phyloP scores from a whole-genome alignment of 106 monocot genomes.

The Dendrobium nobile region DNA sequence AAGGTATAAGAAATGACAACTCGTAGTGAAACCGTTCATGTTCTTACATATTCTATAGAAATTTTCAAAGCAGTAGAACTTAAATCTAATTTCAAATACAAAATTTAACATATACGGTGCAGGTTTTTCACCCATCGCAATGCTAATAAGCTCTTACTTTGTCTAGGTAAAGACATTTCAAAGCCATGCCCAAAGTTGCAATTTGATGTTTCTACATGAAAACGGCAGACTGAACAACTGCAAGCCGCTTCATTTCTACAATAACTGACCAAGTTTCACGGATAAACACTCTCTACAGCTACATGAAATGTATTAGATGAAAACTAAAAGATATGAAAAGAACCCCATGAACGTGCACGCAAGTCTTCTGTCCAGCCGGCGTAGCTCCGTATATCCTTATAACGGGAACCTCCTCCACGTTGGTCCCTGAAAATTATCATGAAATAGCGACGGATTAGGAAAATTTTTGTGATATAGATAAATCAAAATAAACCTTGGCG shows the following conservation, averaged over 20 bases:
- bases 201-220: no score
- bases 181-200: not conserved
- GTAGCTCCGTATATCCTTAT: constrained; percentile 85
- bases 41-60: not conserved
- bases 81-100: not conserved
- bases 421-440: constrained; percentile 30
- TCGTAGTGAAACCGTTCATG: not conserved
- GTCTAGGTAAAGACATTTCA: not conserved
- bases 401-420: constrained; percentile 79
- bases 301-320: not conserved
- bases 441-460: not conserved
- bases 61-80: not conserved
- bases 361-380: constrained; percentile 85
- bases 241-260: not conserved
- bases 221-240: not conserved
- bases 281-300: not conserved
- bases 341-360: constrained; percentile 91
- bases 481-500: not conserved
- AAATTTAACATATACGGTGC: not conserved
- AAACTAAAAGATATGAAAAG: not conserved
- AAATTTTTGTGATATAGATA: not conserved
- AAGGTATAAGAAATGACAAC: not conserved
- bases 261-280: not conserved
- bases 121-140: not conserved
- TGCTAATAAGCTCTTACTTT: not conserved